These are phyloP conservation scores for Tetrapisispora taiwanensis DNA, from an alignment of 805 yeast genomes.

Conservation along the genomic window DNA sequence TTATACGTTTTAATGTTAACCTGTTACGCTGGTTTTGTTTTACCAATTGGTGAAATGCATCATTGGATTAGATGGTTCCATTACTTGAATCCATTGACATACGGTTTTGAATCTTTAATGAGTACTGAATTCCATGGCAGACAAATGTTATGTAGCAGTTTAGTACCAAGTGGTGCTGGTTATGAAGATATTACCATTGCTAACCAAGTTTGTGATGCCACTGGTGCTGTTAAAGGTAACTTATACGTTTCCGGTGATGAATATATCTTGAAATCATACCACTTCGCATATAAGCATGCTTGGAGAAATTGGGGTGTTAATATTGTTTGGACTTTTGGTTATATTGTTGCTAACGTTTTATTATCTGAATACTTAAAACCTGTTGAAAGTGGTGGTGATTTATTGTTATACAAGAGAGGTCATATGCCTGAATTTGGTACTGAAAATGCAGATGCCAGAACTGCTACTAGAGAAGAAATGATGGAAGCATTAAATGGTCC, in stretches of 20 bases:
- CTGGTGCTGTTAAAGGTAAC: slow-evolving; percentile 41
- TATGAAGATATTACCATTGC: slow-evolving; percentile 34
- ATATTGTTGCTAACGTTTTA: slow-evolving; percentile 28
- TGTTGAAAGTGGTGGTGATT: slow-evolving; percentile 32
- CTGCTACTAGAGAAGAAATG: slow-evolving; percentile 33
- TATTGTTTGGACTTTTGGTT: slow-evolving; percentile 36
- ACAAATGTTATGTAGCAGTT: slow-evolving; percentile 39
- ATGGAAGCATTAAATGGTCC: slow-evolving; percentile 29
- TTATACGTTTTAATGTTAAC: slow-evolving; percentile 45
- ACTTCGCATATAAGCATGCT: slow-evolving; percentile 36
- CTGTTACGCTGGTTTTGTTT: slow-evolving; percentile 47
- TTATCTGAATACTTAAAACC: slow-evolving; percentile 32
- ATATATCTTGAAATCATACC: slow-evolving; percentile 33
- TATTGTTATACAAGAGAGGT: slow-evolving; percentile 38
- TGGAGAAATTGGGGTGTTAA: slow-evolving; percentile 59
- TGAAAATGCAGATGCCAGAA: slow-evolving; percentile 29
- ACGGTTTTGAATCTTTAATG: slow-evolving; percentile 45
- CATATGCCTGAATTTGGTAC: slow-evolving; percentile 28
- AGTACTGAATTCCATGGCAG: slow-evolving; percentile 47
- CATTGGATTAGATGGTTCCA: slow-evolving; percentile 56
- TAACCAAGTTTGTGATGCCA: slow-evolving; percentile 42
- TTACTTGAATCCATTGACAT: slow-evolving; percentile 39
- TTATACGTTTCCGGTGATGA: slow-evolving; percentile 41
- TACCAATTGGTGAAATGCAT: slow-evolving; percentile 37
- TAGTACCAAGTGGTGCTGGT: slow-evolving; percentile 47